These are phyloP conservation scores for Trichophyton verrucosum DNA, from an alignment of 2,329 filamentous ascomycete species.

Conservation along the genomic window DNA sequence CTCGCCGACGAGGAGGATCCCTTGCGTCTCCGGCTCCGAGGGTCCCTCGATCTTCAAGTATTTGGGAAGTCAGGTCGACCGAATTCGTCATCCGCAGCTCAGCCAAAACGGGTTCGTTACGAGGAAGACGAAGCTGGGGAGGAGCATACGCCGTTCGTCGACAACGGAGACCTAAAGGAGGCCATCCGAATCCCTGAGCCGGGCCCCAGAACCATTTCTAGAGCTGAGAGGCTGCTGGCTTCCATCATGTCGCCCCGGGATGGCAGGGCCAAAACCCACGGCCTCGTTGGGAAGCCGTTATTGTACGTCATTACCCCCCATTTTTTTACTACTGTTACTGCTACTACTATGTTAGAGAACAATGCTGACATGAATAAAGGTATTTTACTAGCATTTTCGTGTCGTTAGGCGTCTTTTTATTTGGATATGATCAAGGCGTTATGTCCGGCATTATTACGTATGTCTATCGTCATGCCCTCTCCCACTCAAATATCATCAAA, in stretches of 20 bases:
- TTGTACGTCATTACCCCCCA: slow-evolving; percentile 48
- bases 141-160: slow-evolving; percentile 21
- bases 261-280: slow-evolving; percentile 59
- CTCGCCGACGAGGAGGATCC: slow-evolving; percentile 72
- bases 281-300: slow-evolving; percentile 88
- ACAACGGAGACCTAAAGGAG: slow-evolving; percentile 17
- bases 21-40: slow-evolving; percentile 55
- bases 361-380: slow-evolving; percentile 34
- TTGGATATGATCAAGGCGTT: slow-evolving; percentile 54
- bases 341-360: neutral
- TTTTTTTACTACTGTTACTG: slow-evolving; percentile 13
- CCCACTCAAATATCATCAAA: slow-evolving; percentile 18
- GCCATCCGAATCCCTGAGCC: slow-evolving; percentile 64
- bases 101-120: slow-evolving; percentile 60
- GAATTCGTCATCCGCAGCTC: slow-evolving; percentile 16
- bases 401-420: slow-evolving; percentile 51
- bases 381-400: slow-evolving; percentile 84
- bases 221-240: slow-evolving; percentile 59
- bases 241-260: slow-evolving; percentile 74
- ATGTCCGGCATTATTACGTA: slow-evolving; percentile 61
- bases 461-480: slow-evolving; percentile 14
- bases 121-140: slow-evolving; percentile 35
- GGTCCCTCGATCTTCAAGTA: slow-evolving; percentile 51
- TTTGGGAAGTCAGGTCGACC: slow-evolving; percentile 31
- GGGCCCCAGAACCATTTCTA: slow-evolving; percentile 49